These are phyloP conservation scores for Starmerella bombicola DNA, from an alignment of 805 yeast species.

Conservation along the genomic window DNA sequence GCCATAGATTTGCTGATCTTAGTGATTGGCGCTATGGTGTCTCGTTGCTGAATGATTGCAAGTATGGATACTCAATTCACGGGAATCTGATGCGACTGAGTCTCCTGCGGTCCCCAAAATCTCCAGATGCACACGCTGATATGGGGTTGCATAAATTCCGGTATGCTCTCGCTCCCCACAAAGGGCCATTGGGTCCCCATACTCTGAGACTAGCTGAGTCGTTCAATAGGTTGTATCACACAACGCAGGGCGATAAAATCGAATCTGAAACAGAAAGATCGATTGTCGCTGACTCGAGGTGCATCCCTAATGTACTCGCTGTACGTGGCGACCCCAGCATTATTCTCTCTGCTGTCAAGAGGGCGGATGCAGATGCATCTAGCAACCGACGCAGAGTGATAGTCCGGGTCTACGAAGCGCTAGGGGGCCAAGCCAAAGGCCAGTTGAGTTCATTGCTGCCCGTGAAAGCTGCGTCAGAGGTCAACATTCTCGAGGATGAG, in stretches of 20 bases:
- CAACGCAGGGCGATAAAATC: slow-evolving; percentile 12
- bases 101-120: slow-evolving; percentile 77
- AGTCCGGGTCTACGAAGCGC: slow-evolving; percentile 69
- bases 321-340: slow-evolving; percentile 43
- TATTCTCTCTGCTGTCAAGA: slow-evolving; percentile 63
- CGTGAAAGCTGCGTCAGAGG: slow-evolving; percentile 42
- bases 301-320: slow-evolving; percentile 13
- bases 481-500: slow-evolving; percentile 34
- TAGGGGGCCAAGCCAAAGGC: slow-evolving; percentile 67
- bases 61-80: slow-evolving; percentile 85
- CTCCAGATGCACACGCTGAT: slow-evolving; percentile 90
- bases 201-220: slow-evolving; percentile 67
- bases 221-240: slow-evolving; percentile 47
- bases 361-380: slow-evolving; percentile 72
- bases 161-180: slow-evolving; percentile 77
- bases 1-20: slow-evolving; percentile 85
- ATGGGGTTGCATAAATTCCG: slow-evolving; percentile 77
- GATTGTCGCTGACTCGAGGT: slow-evolving; percentile 1
- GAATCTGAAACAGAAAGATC: slow-evolving; percentile 12
- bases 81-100: slow-evolving; percentile 87
- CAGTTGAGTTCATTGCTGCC: slow-evolving; percentile 36
- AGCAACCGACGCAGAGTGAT: slow-evolving; percentile 42
- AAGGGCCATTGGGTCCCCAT: slow-evolving; percentile 47
- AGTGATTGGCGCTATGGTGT: slow-evolving; percentile 84
- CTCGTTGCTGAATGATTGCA: slow-evolving; percentile 65